These are phyloP conservation scores for Herpotrichia juniperi DNA, from an alignment of 2,329 filamentous ascomycete species.

Conservation along the genomic window DNA sequence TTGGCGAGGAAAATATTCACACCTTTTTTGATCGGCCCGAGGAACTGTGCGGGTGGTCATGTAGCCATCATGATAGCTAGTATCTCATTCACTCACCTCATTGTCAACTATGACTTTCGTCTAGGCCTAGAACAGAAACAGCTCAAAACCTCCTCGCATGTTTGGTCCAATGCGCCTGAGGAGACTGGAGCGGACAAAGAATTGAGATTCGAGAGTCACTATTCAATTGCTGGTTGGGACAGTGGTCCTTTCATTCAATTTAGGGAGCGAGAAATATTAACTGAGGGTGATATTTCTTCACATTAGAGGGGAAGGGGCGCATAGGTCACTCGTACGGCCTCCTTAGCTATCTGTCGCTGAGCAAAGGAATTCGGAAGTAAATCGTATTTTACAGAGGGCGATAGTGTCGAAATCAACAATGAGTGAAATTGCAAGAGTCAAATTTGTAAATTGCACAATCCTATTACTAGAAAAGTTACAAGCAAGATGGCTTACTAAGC, in stretches of 20 bases:
- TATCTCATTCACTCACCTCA: background rate
- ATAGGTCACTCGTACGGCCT: too few species aligned
- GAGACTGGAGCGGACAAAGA: background rate
- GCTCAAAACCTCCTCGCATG: background rate
- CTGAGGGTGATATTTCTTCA: too few species aligned
- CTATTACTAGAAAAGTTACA: too few species aligned
- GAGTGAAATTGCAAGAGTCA: too few species aligned
- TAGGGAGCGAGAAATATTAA: background rate
- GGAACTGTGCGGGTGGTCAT: constrained; percentile 2
- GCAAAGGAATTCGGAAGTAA: too few species aligned
- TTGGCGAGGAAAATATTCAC: constrained; percentile 2
- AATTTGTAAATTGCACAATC: too few species aligned
- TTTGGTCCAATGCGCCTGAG: background rate
- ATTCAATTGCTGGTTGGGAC: constrained; percentile 1
- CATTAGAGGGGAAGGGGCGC: too few species aligned
- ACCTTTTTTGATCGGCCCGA: background rate
- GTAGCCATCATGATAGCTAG: constrained; percentile 4
- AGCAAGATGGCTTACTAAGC: too few species aligned
- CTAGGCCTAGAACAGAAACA: background rate
- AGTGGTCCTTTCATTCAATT: constrained; percentile 3
- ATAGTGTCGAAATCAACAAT: too few species aligned
- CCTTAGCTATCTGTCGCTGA: too few species aligned
- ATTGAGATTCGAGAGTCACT: constrained; percentile 2
- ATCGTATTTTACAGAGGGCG: too few species aligned
- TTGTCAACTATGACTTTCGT: constrained; percentile 1